Conservation (phyloP, 2,329 filamentous ascomycete species). For the Cordyceps javanica region DNA sequence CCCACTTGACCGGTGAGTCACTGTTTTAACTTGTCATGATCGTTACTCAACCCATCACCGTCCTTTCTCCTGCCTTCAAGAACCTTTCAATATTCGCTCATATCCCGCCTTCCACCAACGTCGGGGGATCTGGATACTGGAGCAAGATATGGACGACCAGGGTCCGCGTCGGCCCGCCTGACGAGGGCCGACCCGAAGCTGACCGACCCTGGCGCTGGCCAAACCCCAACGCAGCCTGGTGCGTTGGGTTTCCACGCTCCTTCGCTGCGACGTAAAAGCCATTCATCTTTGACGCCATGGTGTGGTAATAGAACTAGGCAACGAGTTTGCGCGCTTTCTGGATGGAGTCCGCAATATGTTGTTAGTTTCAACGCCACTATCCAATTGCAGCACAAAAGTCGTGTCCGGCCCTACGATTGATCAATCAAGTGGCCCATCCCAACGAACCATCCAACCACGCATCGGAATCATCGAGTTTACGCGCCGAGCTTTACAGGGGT, state of each 20-base stretch:
- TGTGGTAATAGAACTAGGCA: neutral
- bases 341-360: slow-evolving; percentile 6
- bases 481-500: slow-evolving; percentile 10
- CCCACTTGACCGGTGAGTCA: slow-evolving; percentile 80
- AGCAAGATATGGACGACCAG: neutral
- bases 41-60: neutral
- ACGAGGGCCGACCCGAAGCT: slow-evolving; percentile 6
- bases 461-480: slow-evolving; percentile 4
- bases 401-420: slow-evolving; percentile 6
- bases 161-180: neutral
- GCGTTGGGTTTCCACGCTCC: neutral
- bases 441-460: slow-evolving; percentile 11
- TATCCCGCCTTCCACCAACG: neutral
- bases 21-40: slow-evolving; percentile 15
- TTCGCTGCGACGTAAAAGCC: neutral
- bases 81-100: neutral
- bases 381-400: slow-evolving; percentile 10
- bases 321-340: neutral
- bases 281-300: neutral
- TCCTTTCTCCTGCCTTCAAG: neutral
- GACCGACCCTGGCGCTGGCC: no score
- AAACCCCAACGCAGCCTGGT: neutral
- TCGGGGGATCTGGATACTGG: neutral
- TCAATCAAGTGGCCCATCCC: slow-evolving; percentile 8
- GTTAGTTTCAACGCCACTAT: neutral